Evolutionary conservation across 164 flowering plant species (phyloP).

Genomic region (Vitis amurensis): DNA sequence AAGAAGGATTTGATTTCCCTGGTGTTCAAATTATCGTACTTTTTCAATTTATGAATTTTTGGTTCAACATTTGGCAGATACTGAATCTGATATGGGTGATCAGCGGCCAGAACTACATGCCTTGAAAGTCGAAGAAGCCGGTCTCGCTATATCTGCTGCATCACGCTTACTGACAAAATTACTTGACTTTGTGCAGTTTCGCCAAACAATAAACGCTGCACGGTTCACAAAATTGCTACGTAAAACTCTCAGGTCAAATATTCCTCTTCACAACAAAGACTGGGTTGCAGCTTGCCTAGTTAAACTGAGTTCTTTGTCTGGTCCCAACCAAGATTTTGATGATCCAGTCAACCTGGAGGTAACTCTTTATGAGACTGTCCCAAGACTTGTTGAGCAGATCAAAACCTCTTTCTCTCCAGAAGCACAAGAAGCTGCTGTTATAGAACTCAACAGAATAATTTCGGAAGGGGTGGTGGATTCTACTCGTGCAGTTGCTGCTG

Average conservation of each 20-base stretch:
- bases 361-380: conserved; percentile 65
- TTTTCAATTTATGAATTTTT: neutral
- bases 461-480: conserved; percentile 62
- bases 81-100: conserved; percentile 35
- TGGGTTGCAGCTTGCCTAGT: conserved; percentile 81
- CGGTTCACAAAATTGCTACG: conserved; percentile 49
- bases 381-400: conserved; percentile 69
- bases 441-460: conserved; percentile 67
- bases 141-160: conserved; percentile 67
- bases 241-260: conserved; percentile 46
- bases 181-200: conserved; percentile 50
- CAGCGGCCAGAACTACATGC: conserved; percentile 39
- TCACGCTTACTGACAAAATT: conserved; percentile 67
- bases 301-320: conserved; percentile 47
- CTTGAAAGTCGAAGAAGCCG: conserved; percentile 71
- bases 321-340: conserved; percentile 30
- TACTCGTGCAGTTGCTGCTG: conserved; percentile 49
- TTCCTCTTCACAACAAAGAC: conserved; percentile 66
- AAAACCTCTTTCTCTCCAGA: conserved; percentile 42
- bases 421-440: conserved; percentile 63
- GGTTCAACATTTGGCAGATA: conserved; percentile 26
- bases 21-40: neutral
- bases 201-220: conserved; percentile 28
- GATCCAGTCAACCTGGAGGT: conserved; percentile 64
- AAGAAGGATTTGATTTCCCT: neutral